Evolutionary conservation across 441 rosid species (phyloP).

Genomic region (Lepidium campestre): DNA sequence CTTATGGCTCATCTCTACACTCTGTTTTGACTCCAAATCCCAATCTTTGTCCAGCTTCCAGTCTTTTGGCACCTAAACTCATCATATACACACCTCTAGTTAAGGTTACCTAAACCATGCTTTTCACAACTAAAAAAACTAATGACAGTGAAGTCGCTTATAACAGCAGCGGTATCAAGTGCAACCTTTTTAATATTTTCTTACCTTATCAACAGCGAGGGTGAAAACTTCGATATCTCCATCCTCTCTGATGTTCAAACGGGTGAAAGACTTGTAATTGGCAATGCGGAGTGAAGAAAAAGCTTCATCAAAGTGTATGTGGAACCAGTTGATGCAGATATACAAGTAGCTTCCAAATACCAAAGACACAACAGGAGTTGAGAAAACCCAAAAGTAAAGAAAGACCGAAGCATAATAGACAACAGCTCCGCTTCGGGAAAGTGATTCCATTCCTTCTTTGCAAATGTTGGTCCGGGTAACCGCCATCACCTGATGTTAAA

Average conservation of each 20-base stretch:
- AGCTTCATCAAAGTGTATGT: slow-evolving; percentile 96
- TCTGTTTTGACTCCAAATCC: slow-evolving; percentile 71
- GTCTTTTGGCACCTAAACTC: slow-evolving; percentile 82
- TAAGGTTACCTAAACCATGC: neutral
- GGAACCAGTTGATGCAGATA: slow-evolving; percentile 96
- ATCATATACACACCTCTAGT: neutral
- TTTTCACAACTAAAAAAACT: neutral
- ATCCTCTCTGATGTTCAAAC: slow-evolving; percentile 66
- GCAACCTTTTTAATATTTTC: neutral
- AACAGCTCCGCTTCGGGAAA: slow-evolving; percentile 80
- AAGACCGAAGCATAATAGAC: slow-evolving; percentile 93
- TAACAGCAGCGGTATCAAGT: neutral
- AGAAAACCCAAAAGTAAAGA: slow-evolving; percentile 97
- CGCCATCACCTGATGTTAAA: slow-evolving; percentile 79
- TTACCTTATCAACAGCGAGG: slow-evolving; percentile 95
- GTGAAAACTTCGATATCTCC: slow-evolving; percentile 93
- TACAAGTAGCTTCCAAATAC: slow-evolving; percentile 96
- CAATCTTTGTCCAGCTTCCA: slow-evolving; percentile 91
- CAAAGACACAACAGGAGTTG: slow-evolving; percentile 91
- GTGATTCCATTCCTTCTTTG: slow-evolving; percentile 70
- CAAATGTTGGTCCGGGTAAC: slow-evolving; percentile 87
- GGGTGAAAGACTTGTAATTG: slow-evolving; percentile 91
- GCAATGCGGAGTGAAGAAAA: slow-evolving; percentile 98
- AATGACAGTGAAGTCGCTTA: neutral
- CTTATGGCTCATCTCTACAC: slow-evolving; percentile 53